Conservation (phyloP, 2,329 filamentous ascomycete genomes). For the Fusarium domesticum region DNA sequence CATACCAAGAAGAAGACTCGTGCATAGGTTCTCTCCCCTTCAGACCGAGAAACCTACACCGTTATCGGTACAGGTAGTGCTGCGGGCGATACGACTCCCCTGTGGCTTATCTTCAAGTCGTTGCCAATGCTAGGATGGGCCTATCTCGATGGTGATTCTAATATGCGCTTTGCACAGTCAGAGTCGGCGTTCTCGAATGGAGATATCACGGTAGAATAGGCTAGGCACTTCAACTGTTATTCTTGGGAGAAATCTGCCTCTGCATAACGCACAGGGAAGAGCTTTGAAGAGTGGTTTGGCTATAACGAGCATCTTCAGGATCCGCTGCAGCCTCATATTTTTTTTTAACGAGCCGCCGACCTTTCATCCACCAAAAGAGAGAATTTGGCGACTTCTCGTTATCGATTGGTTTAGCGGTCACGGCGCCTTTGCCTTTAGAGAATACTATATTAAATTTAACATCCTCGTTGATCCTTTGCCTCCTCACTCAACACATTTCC, state of each 20-base stretch:
- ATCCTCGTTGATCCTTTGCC: slow-evolving; percentile 1
- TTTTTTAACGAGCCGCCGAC: background rate
- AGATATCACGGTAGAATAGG: slow-evolving; percentile 1
- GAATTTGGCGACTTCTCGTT: slow-evolving; percentile 1
- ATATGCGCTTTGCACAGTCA: slow-evolving; percentile 4
- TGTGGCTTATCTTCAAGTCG: slow-evolving; percentile 2
- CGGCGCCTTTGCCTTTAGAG: slow-evolving; percentile 1
- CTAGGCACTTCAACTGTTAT: background rate
- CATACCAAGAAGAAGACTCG: too few species aligned
- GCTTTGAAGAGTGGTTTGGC: slow-evolving; percentile 1
- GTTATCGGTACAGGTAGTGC: slow-evolving; percentile 1
- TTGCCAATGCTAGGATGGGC: background rate
- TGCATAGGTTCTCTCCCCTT: too few species aligned
- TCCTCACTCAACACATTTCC: slow-evolving; percentile 4
- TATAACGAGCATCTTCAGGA: slow-evolving; percentile 1
- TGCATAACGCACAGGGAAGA: background rate
- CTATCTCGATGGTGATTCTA: slow-evolving; percentile 1
- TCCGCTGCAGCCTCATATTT: background rate
- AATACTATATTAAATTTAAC: slow-evolving; percentile 3
- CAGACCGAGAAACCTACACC: slow-evolving; percentile 3
- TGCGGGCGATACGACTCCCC: background rate
- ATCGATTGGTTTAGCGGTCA: slow-evolving; percentile 2
- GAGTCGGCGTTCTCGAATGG: slow-evolving; percentile 1
- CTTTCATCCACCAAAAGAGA: background rate
- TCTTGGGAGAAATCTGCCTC: slow-evolving; percentile 1